Conservation (phyloP, 139 green algal species). For the Closterium sp. region DNA sequence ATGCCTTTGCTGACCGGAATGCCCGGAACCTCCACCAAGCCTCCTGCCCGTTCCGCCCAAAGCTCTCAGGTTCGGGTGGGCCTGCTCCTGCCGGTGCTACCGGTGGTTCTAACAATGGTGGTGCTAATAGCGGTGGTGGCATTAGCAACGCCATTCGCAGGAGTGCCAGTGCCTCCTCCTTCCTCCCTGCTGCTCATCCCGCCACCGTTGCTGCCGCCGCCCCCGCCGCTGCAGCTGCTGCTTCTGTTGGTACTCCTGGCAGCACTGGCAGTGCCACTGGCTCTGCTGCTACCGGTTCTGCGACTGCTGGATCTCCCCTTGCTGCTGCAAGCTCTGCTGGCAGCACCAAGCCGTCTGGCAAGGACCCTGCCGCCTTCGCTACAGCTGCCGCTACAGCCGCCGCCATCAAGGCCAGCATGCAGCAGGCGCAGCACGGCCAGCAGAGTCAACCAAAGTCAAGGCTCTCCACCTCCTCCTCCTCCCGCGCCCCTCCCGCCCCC, state of each 20-base stretch:
- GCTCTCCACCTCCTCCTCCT: not conserved
- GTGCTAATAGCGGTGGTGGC: not conserved
- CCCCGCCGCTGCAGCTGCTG: not conserved
- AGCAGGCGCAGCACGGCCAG: not conserved
- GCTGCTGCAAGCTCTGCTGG: no score
- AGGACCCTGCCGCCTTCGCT: not conserved
- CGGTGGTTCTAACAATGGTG: not conserved
- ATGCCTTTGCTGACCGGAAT: slow-evolving; percentile 31
- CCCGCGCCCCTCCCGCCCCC: not conserved
- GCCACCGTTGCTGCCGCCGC: no score
- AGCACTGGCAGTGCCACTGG: not conserved
- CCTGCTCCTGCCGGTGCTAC: not conserved
- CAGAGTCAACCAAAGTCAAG: not conserved
- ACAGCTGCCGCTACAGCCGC: not conserved
- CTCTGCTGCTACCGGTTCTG: not conserved
- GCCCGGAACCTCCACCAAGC: slow-evolving; percentile 41
- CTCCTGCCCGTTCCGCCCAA: slow-evolving; percentile 21
- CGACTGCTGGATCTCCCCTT: no score
- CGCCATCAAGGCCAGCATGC: not conserved
- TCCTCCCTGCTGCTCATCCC: not conserved
- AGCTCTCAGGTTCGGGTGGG: not conserved
- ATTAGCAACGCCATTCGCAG: not conserved
- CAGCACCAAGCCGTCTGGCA: not conserved
- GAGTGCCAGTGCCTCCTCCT: not conserved
- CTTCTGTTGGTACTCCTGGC: no score